A percentile compares a stretch with the other conserved stretches of the same genome.
These are phyloP conservation scores for Boletus reticuloceps DNA, from an alignment of 768 basidiomycete species.

Conservation along the genomic window DNA sequence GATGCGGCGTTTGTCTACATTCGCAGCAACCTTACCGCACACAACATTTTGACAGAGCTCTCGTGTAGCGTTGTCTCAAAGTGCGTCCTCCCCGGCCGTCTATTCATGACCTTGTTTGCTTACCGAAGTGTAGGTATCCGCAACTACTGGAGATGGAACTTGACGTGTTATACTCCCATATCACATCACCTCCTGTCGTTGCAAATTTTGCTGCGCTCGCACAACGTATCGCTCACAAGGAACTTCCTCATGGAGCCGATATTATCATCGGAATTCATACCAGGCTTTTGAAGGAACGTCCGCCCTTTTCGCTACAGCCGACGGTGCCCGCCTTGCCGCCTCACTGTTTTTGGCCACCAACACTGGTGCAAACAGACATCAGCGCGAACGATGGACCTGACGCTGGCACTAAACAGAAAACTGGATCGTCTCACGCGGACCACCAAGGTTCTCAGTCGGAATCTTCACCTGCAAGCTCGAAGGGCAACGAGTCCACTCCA, in stretches of 20 bases:
- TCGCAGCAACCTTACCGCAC: constrained; percentile 12
- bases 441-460: too few relatives aligned
- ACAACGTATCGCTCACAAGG: constrained; percentile 13
- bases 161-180: constrained; percentile 15
- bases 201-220: constrained; percentile 10
- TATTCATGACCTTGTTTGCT: too few relatives aligned
- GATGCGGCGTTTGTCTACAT: constrained; percentile 19
- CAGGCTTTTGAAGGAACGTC: constrained; percentile 11
- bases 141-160: constrained; percentile 24
- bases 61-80: constrained; percentile 15
- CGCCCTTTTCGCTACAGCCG: too few relatives aligned
- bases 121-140: constrained; percentile 6
- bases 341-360: too few relatives aligned
- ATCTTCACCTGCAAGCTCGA: too few relatives aligned
- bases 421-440: too few relatives aligned
- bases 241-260: constrained; percentile 20
- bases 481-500: too few relatives aligned
- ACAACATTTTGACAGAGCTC: constrained; percentile 24
- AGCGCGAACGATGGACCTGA: too few relatives aligned
- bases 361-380: too few relatives aligned
- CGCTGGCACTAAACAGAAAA: too few relatives aligned
- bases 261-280: constrained; percentile 22
- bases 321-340: too few relatives aligned
- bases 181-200: constrained; percentile 14
- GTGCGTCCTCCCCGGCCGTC: constrained; percentile 16